phyloP scores from a whole-genome alignment of 495 filamentous ascomycete species.

The Xylaria cubensis region DNA sequence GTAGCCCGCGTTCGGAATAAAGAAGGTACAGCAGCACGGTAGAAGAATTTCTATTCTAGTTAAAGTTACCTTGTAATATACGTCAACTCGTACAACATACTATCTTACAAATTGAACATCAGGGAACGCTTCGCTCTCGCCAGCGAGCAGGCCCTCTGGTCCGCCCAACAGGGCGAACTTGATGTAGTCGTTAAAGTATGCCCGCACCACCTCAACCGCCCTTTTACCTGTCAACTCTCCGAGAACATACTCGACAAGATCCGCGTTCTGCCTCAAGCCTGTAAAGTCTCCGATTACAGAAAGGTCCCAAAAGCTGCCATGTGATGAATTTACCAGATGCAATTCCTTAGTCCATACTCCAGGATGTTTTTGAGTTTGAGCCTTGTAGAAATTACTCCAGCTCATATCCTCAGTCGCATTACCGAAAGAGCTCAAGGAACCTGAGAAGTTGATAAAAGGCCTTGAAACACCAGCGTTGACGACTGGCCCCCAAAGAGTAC shows the following conservation, averaged over 20 bases:
- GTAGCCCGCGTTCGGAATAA: background rate
- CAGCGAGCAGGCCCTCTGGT: slow-evolving; percentile 9
- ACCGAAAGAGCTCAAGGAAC: background rate
- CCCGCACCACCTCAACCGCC: slow-evolving; percentile 14
- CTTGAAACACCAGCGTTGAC: slow-evolving; percentile 17
- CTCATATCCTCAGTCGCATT: slow-evolving; percentile 2
- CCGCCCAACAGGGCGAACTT: slow-evolving; percentile 16
- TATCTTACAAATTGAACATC: slow-evolving; percentile 21
- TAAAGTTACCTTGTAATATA: background rate
- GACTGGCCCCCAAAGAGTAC: slow-evolving; percentile 17
- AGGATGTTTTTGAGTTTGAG: slow-evolving; percentile 7
- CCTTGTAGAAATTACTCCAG: slow-evolving; percentile 16
- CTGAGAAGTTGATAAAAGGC: slow-evolving; percentile 22
- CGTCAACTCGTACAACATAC: background rate
- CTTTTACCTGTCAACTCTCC: slow-evolving; percentile 10
- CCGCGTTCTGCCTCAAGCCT: slow-evolving; percentile 14
- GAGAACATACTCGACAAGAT: slow-evolving; percentile 13
- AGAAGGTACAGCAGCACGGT: background rate
- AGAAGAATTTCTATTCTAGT: background rate
- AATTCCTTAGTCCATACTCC: slow-evolving; percentile 15
- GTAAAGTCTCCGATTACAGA: slow-evolving; percentile 21
- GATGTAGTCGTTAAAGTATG: slow-evolving; percentile 18
- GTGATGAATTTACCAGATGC: slow-evolving; percentile 7
- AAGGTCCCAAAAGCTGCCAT: slow-evolving; percentile 26
- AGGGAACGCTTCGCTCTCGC: slow-evolving; percentile 8